phyloP scores from a whole-genome alignment of 1,139 yeast species.

The Diutina rugosa region DNA sequence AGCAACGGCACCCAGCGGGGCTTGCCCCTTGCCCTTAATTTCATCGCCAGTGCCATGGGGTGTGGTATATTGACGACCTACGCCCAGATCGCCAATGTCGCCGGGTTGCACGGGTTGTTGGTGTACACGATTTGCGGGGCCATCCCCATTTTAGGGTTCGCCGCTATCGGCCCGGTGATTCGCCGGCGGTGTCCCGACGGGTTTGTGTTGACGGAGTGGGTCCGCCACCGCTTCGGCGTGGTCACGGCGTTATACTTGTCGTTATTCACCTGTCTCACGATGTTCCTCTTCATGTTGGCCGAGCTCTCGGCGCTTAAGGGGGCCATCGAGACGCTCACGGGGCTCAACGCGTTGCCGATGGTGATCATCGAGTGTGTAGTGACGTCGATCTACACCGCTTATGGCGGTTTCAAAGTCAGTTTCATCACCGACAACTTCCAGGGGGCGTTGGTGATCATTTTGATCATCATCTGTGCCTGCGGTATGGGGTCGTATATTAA shows the following conservation, averaged over 20 bases:
- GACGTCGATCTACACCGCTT: conserved; percentile 73
- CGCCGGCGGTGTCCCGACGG: conserved; percentile 79
- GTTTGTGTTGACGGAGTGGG: conserved; percentile 93
- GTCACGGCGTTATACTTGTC: conserved; percentile 65
- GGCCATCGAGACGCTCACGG: conserved; percentile 69
- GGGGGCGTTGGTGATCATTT: conserved; percentile 57
- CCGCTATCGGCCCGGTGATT: conserved; percentile 70
- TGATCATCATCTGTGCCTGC: conserved; percentile 58
- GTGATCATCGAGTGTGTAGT: conserved; percentile 80
- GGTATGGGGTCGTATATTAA: conserved; percentile 73
- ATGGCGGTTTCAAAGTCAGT: conserved; percentile 86
- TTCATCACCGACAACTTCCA: conserved; percentile 83
- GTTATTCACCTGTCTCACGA: conserved; percentile 71
- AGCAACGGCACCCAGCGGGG: conserved; percentile 76
- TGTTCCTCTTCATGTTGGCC: conserved; percentile 80
- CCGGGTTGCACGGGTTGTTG: conserved; percentile 80
- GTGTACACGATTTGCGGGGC: conserved; percentile 79
- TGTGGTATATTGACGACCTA: conserved; percentile 82
- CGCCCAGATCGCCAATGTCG: conserved; percentile 72
- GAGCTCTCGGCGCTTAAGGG: conserved; percentile 72
- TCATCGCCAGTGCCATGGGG: conserved; percentile 70
- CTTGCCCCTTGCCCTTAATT: conserved; percentile 71
- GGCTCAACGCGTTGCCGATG: conserved; percentile 67
- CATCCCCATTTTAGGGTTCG: conserved; percentile 72
- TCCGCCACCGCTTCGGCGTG: conserved; percentile 63